phyloP scores from a whole-genome alignment of 2,329 filamentous ascomycete genomes.

The Macroventuria anomochaeta region DNA sequence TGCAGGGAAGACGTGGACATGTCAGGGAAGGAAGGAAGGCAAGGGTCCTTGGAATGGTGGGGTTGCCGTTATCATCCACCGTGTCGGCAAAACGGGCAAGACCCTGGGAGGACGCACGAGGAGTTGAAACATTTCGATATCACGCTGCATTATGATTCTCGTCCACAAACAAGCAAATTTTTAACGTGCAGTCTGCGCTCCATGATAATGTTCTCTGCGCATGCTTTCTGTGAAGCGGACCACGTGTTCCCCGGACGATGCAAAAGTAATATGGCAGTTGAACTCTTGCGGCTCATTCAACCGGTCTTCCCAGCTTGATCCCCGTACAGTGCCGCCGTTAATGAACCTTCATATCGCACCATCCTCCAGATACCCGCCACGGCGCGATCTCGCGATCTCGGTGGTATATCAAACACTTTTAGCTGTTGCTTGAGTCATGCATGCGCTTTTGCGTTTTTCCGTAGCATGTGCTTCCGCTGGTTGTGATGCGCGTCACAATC shows the following conservation, averaged over 20 bases:
- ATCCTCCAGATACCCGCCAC: constrained; percentile 1
- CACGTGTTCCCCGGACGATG: neutral
- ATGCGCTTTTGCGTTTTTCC: constrained; percentile 5
- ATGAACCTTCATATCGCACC: constrained; percentile 9
- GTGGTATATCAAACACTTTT: neutral
- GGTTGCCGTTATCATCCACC: constrained; percentile 5
- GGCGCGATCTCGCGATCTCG: constrained; percentile 16
- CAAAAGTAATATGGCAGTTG: constrained; percentile 1
- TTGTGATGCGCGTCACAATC: neutral
- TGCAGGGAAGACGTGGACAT: constrained; percentile 6
- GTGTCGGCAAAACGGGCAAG: neutral
- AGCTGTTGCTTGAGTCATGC: constrained; percentile 1
- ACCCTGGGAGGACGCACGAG: neutral
- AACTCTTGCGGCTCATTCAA: neutral
- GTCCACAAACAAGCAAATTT: neutral
- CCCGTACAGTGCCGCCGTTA: constrained; percentile 4
- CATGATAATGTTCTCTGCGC: neutral
- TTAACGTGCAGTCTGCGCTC: neutral
- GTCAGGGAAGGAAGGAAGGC: neutral
- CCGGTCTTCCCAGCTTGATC: neutral
- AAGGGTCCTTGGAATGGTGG: neutral
- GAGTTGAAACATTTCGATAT: constrained; percentile 17
- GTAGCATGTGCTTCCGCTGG: neutral
- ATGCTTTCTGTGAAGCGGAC: neutral
- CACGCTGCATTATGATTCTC: neutral